Percentiles rank a stretch among this genome's conserved stretches.
Conservation (phyloP, 2,329 filamentous ascomycete species). For the Tolypocladium capitatum region DNA sequence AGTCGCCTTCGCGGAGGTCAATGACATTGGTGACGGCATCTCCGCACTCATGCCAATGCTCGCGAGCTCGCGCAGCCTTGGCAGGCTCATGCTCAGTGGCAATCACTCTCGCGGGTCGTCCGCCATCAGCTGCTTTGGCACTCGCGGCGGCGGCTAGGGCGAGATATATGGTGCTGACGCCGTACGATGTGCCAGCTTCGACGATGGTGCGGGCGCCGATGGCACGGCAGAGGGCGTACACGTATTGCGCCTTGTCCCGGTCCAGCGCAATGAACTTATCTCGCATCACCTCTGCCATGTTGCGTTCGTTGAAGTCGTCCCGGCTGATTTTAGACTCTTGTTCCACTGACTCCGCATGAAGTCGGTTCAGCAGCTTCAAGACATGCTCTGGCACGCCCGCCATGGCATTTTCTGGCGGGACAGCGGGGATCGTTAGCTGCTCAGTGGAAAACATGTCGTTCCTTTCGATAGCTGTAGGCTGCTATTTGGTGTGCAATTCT, state of each 20-base stretch:
- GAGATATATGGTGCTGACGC: slow-evolving; percentile 50
- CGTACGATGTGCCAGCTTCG: slow-evolving; percentile 49
- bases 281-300: slow-evolving; percentile 24
- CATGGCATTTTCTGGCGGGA: slow-evolving; percentile 1
- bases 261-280: slow-evolving; percentile 50
- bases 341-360: slow-evolving; percentile 5
- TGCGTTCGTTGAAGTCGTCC: not conserved
- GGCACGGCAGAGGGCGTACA: slow-evolving; percentile 39
- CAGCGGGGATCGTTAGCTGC: not conserved
- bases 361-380: slow-evolving; percentile 4
- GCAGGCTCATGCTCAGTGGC: slow-evolving; percentile 45
- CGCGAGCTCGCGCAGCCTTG: slow-evolving; percentile 38
- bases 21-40: slow-evolving; percentile 35
- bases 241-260: slow-evolving; percentile 41
- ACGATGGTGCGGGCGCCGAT: slow-evolving; percentile 39
- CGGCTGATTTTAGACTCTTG: slow-evolving; percentile 4
- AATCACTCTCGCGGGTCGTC: slow-evolving; percentile 28
- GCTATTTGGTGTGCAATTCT: not conserved
- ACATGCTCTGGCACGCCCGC: slow-evolving; percentile 3
- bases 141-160: slow-evolving; percentile 43
- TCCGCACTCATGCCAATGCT: slow-evolving; percentile 40
- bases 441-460: not conserved
- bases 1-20: slow-evolving; percentile 43
- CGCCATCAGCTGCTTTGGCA: slow-evolving; percentile 17
- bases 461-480: not conserved